phyloP scores from a whole-genome alignment of 2,329 filamentous ascomycete species.

The Colletotrichum sp. region DNA sequence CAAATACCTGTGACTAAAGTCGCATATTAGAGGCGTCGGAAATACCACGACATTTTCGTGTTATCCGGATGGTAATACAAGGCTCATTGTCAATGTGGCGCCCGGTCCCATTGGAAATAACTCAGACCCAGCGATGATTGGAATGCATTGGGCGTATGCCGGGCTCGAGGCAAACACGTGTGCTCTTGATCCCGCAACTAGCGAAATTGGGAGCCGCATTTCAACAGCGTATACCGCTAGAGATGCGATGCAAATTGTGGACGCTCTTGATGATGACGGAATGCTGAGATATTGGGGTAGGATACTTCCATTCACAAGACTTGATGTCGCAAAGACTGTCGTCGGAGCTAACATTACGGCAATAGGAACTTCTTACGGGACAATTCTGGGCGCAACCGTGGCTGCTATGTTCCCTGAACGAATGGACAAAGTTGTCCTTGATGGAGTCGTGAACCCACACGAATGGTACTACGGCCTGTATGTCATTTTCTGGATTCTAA shows the following conservation, averaged over 20 bases:
- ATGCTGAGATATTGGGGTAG: background rate
- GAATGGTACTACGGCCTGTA: background rate
- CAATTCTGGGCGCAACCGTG: background rate
- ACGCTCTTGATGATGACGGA: background rate
- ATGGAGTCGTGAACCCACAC: background rate
- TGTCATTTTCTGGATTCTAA: rapidly evolving
- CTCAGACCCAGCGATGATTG: background rate
- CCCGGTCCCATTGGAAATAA: background rate
- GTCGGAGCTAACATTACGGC: background rate
- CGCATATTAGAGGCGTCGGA: background rate
- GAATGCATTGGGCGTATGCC: background rate
- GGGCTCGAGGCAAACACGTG: background rate
- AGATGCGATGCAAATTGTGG: background rate
- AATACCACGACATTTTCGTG: background rate
- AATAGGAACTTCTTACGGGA: background rate
- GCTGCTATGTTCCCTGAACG: background rate
- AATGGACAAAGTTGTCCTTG: background rate
- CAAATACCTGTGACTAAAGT: no score
- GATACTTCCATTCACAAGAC: background rate
- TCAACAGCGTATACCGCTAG: background rate
- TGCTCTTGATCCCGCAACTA: background rate
- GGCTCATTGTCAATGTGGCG: no score
- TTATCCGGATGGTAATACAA: background rate
- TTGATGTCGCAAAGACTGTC: background rate
- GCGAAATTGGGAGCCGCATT: background rate